phyloP scores from a whole-genome alignment of 192 early-diverging fungal genomes.

The Rhizophagus clarus region DNA sequence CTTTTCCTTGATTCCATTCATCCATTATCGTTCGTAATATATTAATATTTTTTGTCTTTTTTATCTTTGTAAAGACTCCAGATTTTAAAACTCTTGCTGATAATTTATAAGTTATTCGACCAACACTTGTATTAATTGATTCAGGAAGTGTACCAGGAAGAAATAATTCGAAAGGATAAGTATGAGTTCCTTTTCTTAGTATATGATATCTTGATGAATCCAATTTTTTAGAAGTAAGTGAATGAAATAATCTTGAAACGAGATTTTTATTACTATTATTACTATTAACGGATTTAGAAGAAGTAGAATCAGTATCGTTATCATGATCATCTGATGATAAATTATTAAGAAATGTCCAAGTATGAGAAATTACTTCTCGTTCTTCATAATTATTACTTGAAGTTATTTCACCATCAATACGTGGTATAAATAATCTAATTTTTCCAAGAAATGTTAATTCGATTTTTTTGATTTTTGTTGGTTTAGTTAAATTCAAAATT shows the following conservation, averaged over 20 bases:
- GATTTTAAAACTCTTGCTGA: conserved; percentile 27
- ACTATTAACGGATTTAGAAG: not conserved
- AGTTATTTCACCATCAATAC: not conserved
- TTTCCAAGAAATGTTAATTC: conserved; percentile 19
- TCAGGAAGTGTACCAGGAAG: conserved; percentile 38
- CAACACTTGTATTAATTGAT: conserved; percentile 38
- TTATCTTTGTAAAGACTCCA: not conserved
- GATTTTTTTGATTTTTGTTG: conserved; percentile 12
- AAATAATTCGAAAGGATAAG: conserved; percentile 37
- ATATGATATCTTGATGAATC: not conserved
- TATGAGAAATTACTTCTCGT: conserved; percentile 6
- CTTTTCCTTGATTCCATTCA: not conserved
- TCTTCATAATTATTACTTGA: not conserved
- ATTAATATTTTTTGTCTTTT: not conserved
- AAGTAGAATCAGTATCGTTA: not conserved
- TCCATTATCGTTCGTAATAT: not conserved
- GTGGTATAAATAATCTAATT: not conserved
- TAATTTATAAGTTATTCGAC: conserved; percentile 38
- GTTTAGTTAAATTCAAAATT: conserved; percentile 13
- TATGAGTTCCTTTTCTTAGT: not conserved
- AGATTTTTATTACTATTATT: not conserved
- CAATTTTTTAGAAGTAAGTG: not conserved
- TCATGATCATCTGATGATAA: too few relatives aligned
- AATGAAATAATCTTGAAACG: not conserved
- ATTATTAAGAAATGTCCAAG: conserved; percentile 7